These are phyloP conservation scores for Stentor coeruleus DNA, from an alignment of 73 alveolate genomes.

Conservation along the genomic window DNA sequence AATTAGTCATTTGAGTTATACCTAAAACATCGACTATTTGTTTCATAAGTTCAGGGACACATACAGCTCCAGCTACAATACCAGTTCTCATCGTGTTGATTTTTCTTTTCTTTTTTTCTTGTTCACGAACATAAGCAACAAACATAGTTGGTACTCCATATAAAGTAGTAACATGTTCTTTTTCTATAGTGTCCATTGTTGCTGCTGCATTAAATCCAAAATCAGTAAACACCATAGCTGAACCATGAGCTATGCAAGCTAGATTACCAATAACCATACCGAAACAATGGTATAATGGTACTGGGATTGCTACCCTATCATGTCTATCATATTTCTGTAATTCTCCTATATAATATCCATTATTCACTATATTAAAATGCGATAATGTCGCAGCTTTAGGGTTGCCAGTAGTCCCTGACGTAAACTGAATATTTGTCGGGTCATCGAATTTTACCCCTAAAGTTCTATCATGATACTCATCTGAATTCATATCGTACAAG, in stretches of 20 bases:
- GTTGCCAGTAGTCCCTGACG: conserved; percentile 84
- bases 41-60: conserved; percentile 53
- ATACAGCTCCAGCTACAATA: conserved; percentile 67
- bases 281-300: conserved; percentile 80
- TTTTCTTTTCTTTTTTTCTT: conserved; percentile 35
- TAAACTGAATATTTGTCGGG: conserved; percentile 66
- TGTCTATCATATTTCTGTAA: background rate
- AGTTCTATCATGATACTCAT: conserved; percentile 35
- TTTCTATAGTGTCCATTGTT: conserved; percentile 46
- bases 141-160: conserved; percentile 87
- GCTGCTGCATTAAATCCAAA: conserved; percentile 63
- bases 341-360: conserved; percentile 42
- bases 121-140: conserved; percentile 51
- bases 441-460: conserved; percentile 48
- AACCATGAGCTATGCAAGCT: conserved; percentile 57
- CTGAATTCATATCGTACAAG: conserved; percentile 29
- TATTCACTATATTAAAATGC: conserved; percentile 58
- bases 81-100: conserved; percentile 55
- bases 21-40: conserved; percentile 27
- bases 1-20: conserved; percentile 28
- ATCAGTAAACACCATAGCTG: conserved; percentile 67
- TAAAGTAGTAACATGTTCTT: conserved; percentile 46
- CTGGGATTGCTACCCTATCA: conserved; percentile 56
- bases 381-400: conserved; percentile 78
- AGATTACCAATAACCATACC: conserved; percentile 70